Evolutionary conservation across 768 basidiomycete species (phyloP), one percentile per base, ranked within the genome.

Genomic region (Dacryopinax primogenitus): DNA sequence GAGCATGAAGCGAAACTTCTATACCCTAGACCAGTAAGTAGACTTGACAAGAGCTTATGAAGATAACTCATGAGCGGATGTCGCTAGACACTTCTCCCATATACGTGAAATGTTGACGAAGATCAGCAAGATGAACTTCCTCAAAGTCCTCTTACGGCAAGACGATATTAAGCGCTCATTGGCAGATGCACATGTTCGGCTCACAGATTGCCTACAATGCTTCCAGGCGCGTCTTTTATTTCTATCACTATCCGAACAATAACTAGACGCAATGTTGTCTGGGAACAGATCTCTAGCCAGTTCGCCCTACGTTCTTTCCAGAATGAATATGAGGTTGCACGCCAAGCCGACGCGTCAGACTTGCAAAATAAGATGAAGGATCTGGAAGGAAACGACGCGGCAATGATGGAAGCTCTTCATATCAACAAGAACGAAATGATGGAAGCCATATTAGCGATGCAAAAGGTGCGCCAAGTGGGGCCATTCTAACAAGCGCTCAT

Each of bases 1-100:
- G 66, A 72, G 76, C 30, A 58, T 58, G 51, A 58, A 58, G 21
- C 51, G 51, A 3, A 58, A 58, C 51, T 58, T 58, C 51, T 58
- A 58, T 30, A 58, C 51, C 7, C 26, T 58, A 21, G 51, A 58
- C 30, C 4, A 58, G 51, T 58, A 58, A 2, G 51, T 58, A 7
- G 11, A 15, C 15, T 13, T 15, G 13, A 7, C 45, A 15, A 7
- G 45, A 26, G 13, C 13, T 47, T 6, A 23, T 47, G 13, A 47
- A 9, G n/a, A n/a, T 18, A 47, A 12, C 45, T 26, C 7, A 47
- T 9, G 11, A 12, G 45, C 45, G 36, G 9, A 9, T 3, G 16
- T 23, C 41, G 23, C 41, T 23, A 58, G 51, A 30, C 51, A 58
- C 18, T 58, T 28, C 51, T 28, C 4, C 4, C 51, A 58, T 30